Percentiles rank a stretch among this genome's conserved stretches.
Conservation (phyloP, 257 asterid species). For the Solanum peruvianum region DNA sequence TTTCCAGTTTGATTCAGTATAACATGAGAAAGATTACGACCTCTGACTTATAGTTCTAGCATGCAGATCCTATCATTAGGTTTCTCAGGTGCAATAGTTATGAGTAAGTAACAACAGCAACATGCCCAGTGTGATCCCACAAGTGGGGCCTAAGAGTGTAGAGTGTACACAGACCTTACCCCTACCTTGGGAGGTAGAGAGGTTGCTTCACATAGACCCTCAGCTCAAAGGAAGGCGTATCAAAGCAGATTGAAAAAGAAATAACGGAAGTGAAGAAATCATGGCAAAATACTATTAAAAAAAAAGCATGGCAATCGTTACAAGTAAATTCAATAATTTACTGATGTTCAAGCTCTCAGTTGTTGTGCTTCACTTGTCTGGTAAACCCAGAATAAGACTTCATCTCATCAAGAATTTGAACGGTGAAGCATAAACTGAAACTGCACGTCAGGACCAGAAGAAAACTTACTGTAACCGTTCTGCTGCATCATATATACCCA, state of each 20-base stretch:
- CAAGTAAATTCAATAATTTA: neutral
- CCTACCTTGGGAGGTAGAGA: neutral
- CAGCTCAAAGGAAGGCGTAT: neutral
- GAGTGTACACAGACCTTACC: neutral
- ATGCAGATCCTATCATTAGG: neutral
- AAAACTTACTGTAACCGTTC: conserved; percentile 79
- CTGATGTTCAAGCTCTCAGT: neutral
- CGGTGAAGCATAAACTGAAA: neutral
- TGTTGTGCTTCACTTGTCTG: neutral
- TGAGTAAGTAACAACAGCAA: neutral
- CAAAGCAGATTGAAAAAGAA: neutral
- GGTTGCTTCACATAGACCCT: neutral
- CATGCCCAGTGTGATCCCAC: neutral
- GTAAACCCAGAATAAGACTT: neutral
- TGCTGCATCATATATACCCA: conserved; percentile 93
- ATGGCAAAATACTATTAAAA: neutral
- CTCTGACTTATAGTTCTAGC: neutral
- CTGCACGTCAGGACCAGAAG: neutral
- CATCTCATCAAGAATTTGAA: neutral
- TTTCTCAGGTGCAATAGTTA: neutral
- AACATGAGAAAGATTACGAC: neutral
- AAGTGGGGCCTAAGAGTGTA: neutral
- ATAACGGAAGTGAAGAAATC: neutral
- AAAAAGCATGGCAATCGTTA: neutral
- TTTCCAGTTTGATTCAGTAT: neutral